Conservation (phyloP, 257 asterid species). For the Oldenlandia corymbosa region DNA sequence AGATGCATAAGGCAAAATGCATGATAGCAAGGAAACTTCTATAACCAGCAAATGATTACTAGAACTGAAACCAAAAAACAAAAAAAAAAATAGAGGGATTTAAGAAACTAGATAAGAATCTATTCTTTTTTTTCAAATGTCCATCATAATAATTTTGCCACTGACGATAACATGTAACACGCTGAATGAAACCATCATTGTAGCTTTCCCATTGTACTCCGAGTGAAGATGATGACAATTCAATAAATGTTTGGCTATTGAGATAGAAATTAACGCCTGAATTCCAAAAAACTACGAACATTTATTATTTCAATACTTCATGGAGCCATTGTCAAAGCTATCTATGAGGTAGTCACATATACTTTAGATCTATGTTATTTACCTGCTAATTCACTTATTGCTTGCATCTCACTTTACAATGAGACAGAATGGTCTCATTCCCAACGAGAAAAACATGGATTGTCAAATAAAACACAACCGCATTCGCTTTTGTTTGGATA, state of each 20-base stretch:
- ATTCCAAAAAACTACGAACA: too few relatives aligned
- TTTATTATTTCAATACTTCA: background rate
- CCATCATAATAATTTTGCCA: background rate
- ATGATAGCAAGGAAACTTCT: background rate
- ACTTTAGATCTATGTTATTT: background rate
- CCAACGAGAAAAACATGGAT: background rate
- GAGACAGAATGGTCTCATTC: background rate
- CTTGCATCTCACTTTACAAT: background rate
- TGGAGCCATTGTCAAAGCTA: background rate
- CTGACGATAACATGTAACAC: too few relatives aligned
- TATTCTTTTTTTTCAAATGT: background rate
- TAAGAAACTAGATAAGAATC: background rate
- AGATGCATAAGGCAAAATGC: background rate
- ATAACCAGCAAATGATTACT: background rate
- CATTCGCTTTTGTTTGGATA: background rate
- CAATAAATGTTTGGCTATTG: too few relatives aligned
- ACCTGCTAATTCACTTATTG: slow-evolving; percentile 1
- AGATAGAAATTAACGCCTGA: too few relatives aligned
- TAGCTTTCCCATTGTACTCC: too few relatives aligned
- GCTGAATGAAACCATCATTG: too few relatives aligned
- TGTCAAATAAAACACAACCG: too few relatives aligned
- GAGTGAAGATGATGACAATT: too few relatives aligned
- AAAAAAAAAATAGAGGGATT: background rate
- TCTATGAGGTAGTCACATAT: background rate
- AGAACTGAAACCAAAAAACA: too few relatives aligned